These are phyloP conservation scores for Centella asiatica DNA, from an alignment of 129 eudicot species.

Conservation along the genomic window DNA sequence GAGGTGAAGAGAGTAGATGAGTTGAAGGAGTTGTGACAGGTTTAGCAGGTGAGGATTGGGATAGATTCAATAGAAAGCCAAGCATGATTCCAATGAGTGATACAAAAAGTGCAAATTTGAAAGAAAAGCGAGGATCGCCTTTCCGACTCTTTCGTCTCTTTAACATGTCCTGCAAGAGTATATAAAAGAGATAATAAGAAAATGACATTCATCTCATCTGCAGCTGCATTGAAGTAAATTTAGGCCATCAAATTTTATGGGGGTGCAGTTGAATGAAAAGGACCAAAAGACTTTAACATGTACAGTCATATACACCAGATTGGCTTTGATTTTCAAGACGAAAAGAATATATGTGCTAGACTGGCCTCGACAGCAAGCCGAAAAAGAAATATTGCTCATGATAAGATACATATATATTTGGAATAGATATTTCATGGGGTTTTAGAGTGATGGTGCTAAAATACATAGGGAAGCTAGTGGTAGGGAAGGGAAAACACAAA, in stretches of 20 bases:
- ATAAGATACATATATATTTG: too few species aligned
- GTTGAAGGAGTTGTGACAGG: slow-evolving; percentile 8
- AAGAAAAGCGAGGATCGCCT: slow-evolving; percentile 43
- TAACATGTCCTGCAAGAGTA: slow-evolving; percentile 36
- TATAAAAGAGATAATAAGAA: background rate
- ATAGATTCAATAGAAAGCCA: slow-evolving; percentile 56
- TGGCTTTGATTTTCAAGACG: too few species aligned
- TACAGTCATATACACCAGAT: too few species aligned
- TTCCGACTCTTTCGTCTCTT: slow-evolving; percentile 40
- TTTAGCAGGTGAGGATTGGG: slow-evolving; percentile 36
- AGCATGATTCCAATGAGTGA: slow-evolving; percentile 58
- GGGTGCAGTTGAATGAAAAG: background rate
- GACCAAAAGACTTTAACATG: background rate
- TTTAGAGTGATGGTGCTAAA: too few species aligned
- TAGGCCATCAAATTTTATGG: background rate
- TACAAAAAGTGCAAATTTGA: slow-evolving; percentile 52
- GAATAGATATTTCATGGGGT: too few species aligned
- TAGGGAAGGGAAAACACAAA: too few species aligned
- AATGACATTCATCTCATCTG: background rate
- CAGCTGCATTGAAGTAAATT: background rate
- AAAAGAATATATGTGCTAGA: too few species aligned
- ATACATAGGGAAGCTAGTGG: too few species aligned
- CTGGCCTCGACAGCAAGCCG: too few species aligned
- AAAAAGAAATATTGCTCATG: too few species aligned
- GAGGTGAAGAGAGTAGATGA: slow-evolving; percentile 30